These are phyloP conservation scores for Quercus glauca DNA, from an alignment of 306 rosid species.

Conservation along the genomic window DNA sequence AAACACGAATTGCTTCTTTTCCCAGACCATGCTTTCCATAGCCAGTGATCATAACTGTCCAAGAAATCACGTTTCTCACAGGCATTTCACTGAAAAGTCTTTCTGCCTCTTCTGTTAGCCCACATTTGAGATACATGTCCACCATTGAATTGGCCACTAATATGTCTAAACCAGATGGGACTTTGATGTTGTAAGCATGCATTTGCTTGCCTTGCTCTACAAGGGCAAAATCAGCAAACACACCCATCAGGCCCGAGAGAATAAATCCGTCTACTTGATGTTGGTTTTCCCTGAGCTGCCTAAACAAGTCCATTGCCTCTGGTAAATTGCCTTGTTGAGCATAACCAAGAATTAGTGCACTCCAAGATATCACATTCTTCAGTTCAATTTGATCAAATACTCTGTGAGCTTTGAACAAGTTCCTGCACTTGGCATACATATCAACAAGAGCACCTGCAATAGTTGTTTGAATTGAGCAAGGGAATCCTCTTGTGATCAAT, in stretches of 20 bases:
- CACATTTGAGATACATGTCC: conserved; percentile 73
- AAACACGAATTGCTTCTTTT: conserved; percentile 40
- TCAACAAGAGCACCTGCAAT: conserved; percentile 60
- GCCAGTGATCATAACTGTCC: conserved; percentile 74
- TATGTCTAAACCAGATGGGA: conserved; percentile 50
- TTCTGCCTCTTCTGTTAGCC: conserved; percentile 47
- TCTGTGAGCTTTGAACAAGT: conserved; percentile 44
- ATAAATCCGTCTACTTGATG: conserved; percentile 50
- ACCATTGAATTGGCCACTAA: conserved; percentile 58
- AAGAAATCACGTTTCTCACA: conserved; percentile 45
- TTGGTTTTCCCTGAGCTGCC: conserved; percentile 41
- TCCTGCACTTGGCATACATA: conserved; percentile 48
- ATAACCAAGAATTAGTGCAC: conserved; percentile 58
- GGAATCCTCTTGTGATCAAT: conserved; percentile 45
- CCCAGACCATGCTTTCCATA: conserved; percentile 66
- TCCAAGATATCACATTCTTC: conserved; percentile 55
- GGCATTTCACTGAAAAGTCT: conserved; percentile 43
- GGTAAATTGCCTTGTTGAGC: conserved; percentile 49
- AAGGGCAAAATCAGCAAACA: conserved; percentile 62
- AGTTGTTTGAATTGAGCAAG: conserved; percentile 31
- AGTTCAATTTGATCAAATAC: conserved; percentile 45
- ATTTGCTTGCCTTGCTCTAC: conserved; percentile 64
- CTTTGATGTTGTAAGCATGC: conserved; percentile 52
- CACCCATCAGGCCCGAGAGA: conserved; percentile 56
- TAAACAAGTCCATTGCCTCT: conserved; percentile 57